Evolutionary conservation across 1,139 yeast species (phyloP).

Genomic region (Eremothecium sinecaudum): DNA sequence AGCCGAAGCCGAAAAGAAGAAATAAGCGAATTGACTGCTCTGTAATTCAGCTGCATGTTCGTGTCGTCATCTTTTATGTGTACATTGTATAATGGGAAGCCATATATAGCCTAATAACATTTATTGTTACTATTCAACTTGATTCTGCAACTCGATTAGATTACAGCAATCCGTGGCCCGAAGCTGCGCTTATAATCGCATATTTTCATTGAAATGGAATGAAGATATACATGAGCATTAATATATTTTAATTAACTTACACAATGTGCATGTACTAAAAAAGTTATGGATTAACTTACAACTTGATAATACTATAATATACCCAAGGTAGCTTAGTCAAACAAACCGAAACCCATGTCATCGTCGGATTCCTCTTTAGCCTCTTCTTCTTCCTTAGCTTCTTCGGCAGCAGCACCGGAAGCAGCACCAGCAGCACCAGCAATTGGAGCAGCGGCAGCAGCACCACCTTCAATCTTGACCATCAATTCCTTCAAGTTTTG

Average conservation of each 20-base stretch:
- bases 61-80: conserved; percentile 16
- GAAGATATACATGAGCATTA: conserved; percentile 1
- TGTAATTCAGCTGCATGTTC: conserved; percentile 1
- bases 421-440: conserved; percentile 49
- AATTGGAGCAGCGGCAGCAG: conserved; percentile 55
- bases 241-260: conserved; percentile 5
- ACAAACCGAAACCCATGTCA: conserved; percentile 82
- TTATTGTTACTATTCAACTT: background rate
- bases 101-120: conserved; percentile 8
- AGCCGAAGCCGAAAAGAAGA: conserved; percentile 99
- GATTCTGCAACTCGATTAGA: no score
- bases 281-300: background rate
- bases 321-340: conserved; percentile 46
- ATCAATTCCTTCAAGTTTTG: conserved; percentile 69
- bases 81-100: conserved; percentile 30
- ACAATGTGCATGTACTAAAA: conserved; percentile 10
- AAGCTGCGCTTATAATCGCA: no score
- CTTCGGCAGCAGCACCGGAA: conserved; percentile 50
- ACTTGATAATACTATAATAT: conserved; percentile 1
- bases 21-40: conserved; percentile 39
- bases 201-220: no score
- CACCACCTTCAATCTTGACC: conserved; percentile 69
- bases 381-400: conserved; percentile 45
- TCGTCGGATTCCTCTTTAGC: conserved; percentile 58
- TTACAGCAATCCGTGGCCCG: no score